A percentile compares a stretch with the other conserved stretches of the same genome.
These are phyloP conservation scores for Talaromyces sp. DNA, from an alignment of 2,329 filamentous ascomycete genomes.

Conservation along the genomic window DNA sequence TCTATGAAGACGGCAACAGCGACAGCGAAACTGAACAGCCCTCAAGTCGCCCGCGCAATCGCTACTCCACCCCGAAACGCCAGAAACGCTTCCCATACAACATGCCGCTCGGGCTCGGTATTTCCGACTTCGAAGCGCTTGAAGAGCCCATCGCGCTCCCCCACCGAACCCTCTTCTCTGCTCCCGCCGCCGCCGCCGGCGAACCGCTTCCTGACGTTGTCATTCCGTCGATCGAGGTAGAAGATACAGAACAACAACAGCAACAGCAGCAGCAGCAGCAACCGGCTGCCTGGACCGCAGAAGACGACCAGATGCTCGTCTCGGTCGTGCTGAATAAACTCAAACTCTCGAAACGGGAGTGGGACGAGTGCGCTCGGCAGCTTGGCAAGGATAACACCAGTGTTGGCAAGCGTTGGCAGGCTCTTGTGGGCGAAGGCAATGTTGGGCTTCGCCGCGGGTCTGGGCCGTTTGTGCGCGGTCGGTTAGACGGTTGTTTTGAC, in stretches of 20 bases:
- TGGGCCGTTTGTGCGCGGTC: constrained; percentile 21
- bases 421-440: constrained; percentile 39
- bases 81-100: constrained; percentile 36
- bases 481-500: constrained; percentile 21
- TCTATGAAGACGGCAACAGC: constrained; percentile 20
- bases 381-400: constrained; percentile 38
- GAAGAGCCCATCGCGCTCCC: constrained; percentile 11
- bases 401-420: constrained; percentile 38
- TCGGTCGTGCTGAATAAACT: constrained; percentile 42
- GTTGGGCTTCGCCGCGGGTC: constrained; percentile 33
- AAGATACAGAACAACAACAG: constrained; percentile 14
- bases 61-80: constrained; percentile 42
- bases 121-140: constrained; percentile 40
- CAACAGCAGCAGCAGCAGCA: neutral
- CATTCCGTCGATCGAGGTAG: constrained; percentile 33
- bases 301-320: constrained; percentile 39
- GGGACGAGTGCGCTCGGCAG: constrained; percentile 41
- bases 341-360: constrained; percentile 37
- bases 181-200: constrained; percentile 20
- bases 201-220: constrained; percentile 17
- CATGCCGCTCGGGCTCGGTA: constrained; percentile 40
- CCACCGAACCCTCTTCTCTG: neutral
- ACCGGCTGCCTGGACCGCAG: constrained; percentile 29
- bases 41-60: constrained; percentile 15
- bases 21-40: constrained; percentile 16